Conservation (phyloP, 768 basidiomycete genomes). For the Phanerochaete carnosa region DNA sequence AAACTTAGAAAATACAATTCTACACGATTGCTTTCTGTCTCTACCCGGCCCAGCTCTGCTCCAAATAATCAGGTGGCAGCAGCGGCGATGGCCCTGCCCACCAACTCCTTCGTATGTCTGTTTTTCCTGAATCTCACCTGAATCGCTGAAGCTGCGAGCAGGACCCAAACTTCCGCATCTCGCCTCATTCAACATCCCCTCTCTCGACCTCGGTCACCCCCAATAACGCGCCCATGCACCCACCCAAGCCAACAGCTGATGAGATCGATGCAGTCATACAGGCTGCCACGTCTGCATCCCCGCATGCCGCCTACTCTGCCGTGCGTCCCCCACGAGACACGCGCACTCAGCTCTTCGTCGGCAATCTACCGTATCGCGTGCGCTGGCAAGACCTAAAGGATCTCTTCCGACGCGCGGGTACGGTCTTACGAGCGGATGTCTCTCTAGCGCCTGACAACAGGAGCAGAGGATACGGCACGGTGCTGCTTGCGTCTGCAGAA, state of each 20-base stretch:
- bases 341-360: conserved; percentile 92
- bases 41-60: background rate
- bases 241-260: conserved; percentile 55
- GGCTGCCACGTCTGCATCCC: conserved; percentile 72
- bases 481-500: conserved; percentile 89
- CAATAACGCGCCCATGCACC: background rate
- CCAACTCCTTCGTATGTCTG: conserved; percentile 1
- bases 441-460: conserved; percentile 78
- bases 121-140: background rate
- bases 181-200: background rate
- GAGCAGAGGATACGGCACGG: conserved; percentile 91
- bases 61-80: background rate
- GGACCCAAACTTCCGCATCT: background rate
- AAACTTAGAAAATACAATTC: background rate
- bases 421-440: conserved; percentile 48
- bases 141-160: conserved; percentile 7
- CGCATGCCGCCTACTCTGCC: conserved; percentile 41
- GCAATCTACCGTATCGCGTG: conserved; percentile 95
- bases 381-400: conserved; percentile 99
- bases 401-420: conserved; percentile 93
- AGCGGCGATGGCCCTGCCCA: background rate
- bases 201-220: background rate
- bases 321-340: conserved; percentile 66
- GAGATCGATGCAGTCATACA: conserved; percentile 93
- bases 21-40: background rate